These are phyloP conservation scores for Trypanosomatidae sp. DNA, from an alignment of 208 protist genomes.

Conservation along the genomic window DNA sequence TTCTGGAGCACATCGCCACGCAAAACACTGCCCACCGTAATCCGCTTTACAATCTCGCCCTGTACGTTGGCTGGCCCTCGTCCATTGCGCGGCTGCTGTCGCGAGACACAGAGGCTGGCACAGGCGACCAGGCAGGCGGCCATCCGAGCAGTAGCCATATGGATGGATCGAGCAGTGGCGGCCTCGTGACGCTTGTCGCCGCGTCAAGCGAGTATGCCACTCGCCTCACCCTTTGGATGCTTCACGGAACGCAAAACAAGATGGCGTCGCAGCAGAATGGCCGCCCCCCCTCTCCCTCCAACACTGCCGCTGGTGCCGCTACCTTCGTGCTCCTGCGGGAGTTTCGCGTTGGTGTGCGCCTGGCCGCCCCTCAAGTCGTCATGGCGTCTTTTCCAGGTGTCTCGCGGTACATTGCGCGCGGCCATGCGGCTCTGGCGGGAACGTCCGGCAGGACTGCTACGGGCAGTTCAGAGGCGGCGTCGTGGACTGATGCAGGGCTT, in stretches of 20 bases:
- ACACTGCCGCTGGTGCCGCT: background rate
- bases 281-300: background rate
- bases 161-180: background rate
- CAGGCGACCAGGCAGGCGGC: background rate
- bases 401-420: constrained; percentile 10
- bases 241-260: constrained; percentile 3
- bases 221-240: constrained; percentile 35
- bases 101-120: background rate
- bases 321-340: constrained; percentile 32
- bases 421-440: background rate
- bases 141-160: background rate
- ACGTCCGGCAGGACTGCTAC: background rate
- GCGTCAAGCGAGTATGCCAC: constrained; percentile 42
- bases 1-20: constrained; percentile 36
- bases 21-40: constrained; percentile 43
- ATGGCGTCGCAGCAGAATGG: background rate
- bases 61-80: constrained; percentile 32
- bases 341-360: constrained; percentile 38
- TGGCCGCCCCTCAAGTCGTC: constrained; percentile 7
- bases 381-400: constrained; percentile 20
- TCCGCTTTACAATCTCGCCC: constrained; percentile 36
- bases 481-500: constrained; percentile 1
- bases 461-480: background rate
- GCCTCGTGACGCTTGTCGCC: constrained; percentile 27
- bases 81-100: constrained; percentile 11